These are phyloP conservation scores for Podospora fimiseda DNA, from an alignment of 495 filamentous ascomycete species.

Conservation along the genomic window DNA sequence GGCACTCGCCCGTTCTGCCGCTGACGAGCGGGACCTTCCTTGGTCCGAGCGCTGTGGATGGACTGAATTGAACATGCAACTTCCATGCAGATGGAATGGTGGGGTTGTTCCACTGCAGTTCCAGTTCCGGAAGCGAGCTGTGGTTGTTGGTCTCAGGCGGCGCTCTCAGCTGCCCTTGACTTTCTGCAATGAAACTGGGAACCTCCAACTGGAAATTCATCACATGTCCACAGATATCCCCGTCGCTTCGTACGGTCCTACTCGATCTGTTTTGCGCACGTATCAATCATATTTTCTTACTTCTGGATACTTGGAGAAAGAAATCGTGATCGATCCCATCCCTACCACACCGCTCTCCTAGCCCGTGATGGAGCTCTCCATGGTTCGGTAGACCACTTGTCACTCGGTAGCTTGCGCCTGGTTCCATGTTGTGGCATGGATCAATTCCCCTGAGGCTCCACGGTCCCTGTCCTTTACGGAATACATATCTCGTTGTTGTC, in stretches of 20 bases:
- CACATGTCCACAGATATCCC: not conserved
- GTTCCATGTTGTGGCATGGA: not conserved
- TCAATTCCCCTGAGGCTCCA: not conserved
- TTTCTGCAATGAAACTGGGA: not conserved
- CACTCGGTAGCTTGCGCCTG: not conserved
- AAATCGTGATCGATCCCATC: no score
- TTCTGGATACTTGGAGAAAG: no score
- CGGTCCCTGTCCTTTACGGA: constrained; percentile 2
- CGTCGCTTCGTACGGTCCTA: no score
- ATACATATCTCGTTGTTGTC: constrained; percentile 5
- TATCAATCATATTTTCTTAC: not conserved
- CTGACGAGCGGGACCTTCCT: not conserved
- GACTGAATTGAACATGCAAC: not conserved
- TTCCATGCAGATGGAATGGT: not conserved
- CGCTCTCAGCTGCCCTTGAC: not conserved
- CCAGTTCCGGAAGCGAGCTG: not conserved
- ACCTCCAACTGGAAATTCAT: not conserved
- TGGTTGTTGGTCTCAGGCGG: not conserved
- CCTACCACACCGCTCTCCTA: no score
- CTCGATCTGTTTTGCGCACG: not conserved
- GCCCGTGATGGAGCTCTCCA: not conserved
- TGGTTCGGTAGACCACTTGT: not conserved
- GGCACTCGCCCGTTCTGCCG: no score
- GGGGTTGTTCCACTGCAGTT: not conserved
- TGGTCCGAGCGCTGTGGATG: not conserved